Evolutionary conservation across 176 grass and related monocot genomes (phyloP).

Genomic region (Alopecurus myosuroides): DNA sequence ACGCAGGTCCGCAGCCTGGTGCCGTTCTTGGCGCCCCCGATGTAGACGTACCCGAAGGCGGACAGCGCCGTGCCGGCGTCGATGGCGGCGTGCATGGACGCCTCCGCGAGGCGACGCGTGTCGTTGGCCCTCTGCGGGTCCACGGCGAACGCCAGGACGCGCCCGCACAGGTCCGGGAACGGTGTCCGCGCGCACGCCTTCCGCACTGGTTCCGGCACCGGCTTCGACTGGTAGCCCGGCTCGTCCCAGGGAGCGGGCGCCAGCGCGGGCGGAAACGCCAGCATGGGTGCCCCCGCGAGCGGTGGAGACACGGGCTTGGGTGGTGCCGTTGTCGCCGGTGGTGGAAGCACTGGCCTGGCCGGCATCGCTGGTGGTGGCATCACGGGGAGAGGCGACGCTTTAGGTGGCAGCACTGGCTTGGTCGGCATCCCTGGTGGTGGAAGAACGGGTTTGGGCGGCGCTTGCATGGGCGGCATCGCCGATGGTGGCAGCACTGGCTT

Average conservation of each 20-base stretch:
- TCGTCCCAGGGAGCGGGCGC: neutral
- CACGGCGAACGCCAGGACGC: neutral
- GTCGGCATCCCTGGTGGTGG: neutral
- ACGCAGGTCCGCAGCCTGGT: slow-evolving; percentile 21
- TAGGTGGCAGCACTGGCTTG: neutral
- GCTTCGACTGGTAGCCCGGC: neutral
- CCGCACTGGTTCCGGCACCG: neutral
- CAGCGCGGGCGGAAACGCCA: neutral
- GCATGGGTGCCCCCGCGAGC: neutral
- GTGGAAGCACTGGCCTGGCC: neutral
- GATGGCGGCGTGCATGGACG: slow-evolving; percentile 7
- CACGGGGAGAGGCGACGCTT: neutral
- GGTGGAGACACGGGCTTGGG: neutral
- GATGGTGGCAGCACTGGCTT: neutral
- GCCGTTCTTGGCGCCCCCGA: slow-evolving; percentile 15
- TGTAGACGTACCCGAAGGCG: slow-evolving; percentile 20
- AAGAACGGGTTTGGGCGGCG: neutral
- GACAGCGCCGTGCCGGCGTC: slow-evolving; percentile 17
- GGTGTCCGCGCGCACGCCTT: neutral
- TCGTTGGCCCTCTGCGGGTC: neutral
- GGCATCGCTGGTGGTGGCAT: neutral
- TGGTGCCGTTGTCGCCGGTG: neutral
- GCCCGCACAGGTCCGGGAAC: slow-evolving; percentile 21
- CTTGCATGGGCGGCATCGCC: neutral
- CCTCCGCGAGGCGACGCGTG: neutral